A percentile compares a stretch with the other conserved stretches of the same genome.
phyloP scores from a whole-genome alignment of 169 alveolate genomes.

The Plasmodium vivax region DNA sequence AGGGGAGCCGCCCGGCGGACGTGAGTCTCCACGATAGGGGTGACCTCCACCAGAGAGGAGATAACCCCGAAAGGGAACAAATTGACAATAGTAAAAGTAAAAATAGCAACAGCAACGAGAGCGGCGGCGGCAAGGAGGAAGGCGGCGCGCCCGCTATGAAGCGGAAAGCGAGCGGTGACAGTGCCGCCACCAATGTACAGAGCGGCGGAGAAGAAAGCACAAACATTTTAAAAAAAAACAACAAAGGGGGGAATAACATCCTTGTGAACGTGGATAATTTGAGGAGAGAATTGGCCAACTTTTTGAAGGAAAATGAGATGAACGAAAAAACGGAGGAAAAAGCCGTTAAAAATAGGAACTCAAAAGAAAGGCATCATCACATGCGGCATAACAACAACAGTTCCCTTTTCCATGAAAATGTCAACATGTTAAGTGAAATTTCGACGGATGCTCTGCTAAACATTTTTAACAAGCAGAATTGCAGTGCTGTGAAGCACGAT shows the following conservation, averaged over 20 bases:
- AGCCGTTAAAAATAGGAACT: conserved; percentile 3
- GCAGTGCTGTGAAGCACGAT: background rate
- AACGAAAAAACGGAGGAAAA: background rate
- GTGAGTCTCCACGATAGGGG: background rate
- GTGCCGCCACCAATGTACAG: background rate
- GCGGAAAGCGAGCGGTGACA: background rate
- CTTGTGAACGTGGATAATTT: conserved; percentile 2
- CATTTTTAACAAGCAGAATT: background rate
- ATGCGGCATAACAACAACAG: background rate
- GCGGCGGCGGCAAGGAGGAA: background rate
- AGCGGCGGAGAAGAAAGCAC: background rate
- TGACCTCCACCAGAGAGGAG: background rate
- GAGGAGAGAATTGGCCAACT: background rate
- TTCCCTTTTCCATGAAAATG: conserved; percentile 7
- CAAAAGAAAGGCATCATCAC: background rate
- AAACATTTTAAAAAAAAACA: conserved; percentile 1
- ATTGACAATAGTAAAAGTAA: background rate
- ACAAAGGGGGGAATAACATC: background rate
- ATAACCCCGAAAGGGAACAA: background rate
- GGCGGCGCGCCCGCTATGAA: background rate
- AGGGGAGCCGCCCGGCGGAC: background rate
- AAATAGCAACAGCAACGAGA: background rate
- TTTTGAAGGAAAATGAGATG: conserved; percentile 8
- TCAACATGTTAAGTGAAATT: background rate
- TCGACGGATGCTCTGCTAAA: conserved; percentile 1